phyloP scores from a whole-genome alignment of 2,329 filamentous ascomycete genomes.

The Chalara sp. region DNA sequence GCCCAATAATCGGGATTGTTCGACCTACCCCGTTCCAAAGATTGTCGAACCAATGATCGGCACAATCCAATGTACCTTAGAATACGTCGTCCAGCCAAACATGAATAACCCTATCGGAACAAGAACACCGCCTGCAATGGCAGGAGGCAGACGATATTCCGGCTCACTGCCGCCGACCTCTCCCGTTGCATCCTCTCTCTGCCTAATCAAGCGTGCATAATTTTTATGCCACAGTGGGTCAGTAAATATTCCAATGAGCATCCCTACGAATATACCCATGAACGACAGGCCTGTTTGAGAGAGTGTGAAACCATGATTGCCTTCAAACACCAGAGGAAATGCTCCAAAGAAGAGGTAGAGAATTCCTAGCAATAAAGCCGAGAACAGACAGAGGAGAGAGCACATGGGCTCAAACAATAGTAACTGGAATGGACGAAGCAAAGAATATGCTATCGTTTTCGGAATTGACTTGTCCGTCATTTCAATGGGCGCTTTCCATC shows the following conservation, averaged over 20 bases:
- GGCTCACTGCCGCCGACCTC: slow-evolving; percentile 58
- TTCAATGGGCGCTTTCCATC: slow-evolving; percentile 74
- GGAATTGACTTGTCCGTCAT: slow-evolving; percentile 61
- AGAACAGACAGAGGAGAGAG: slow-evolving; percentile 72
- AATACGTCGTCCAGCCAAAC: slow-evolving; percentile 80
- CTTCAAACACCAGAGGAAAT: slow-evolving; percentile 72
- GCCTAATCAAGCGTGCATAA: slow-evolving; percentile 49
- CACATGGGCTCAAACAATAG: slow-evolving; percentile 81
- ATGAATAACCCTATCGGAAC: slow-evolving; percentile 80
- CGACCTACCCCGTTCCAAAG: slow-evolving; percentile 62
- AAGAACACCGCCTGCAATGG: slow-evolving; percentile 66
- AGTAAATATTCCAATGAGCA: slow-evolving; percentile 54
- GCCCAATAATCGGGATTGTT: not conserved
- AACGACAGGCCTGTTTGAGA: slow-evolving; percentile 80
- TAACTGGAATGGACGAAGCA: slow-evolving; percentile 63
- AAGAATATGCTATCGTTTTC: slow-evolving; percentile 49
- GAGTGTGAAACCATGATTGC: slow-evolving; percentile 67
- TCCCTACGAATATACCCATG: slow-evolving; percentile 62
- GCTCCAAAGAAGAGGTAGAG: slow-evolving; percentile 89
- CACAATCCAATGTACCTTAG: slow-evolving; percentile 68
- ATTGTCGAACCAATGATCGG: slow-evolving; percentile 67
- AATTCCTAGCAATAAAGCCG: slow-evolving; percentile 78
- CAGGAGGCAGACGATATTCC: slow-evolving; percentile 76
- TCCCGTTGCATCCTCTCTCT: slow-evolving; percentile 36
- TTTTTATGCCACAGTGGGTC: slow-evolving; percentile 61